Evolutionary conservation across 1,284 basidiomycete genomes (phyloP).

Genomic region (Ustilago crameri): DNA sequence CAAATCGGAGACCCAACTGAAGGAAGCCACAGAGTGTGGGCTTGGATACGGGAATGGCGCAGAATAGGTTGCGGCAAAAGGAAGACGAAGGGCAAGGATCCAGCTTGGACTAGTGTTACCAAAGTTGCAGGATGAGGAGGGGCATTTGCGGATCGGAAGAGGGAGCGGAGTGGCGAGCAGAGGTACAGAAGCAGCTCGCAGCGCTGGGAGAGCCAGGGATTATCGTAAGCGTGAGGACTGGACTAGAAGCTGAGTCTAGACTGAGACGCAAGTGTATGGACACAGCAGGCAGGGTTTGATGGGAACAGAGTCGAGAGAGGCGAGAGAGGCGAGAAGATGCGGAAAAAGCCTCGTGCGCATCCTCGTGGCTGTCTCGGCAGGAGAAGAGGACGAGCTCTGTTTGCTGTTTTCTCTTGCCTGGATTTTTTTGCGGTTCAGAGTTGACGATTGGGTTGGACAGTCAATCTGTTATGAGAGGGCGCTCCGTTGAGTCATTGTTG

Average conservation of each 20-base stretch:
- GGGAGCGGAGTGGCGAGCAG: conserved; percentile 18
- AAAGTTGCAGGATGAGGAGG: neutral
- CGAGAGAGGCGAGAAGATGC: neutral
- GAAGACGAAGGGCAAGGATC: neutral
- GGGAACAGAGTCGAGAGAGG: neutral
- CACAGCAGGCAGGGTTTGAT: neutral
- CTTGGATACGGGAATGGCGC: neutral
- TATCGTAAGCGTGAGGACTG: neutral
- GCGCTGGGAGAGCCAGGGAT: neutral
- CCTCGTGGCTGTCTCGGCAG: conserved; percentile 30
- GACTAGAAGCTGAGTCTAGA: no score
- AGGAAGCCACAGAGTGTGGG: no score
- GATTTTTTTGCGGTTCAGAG: neutral
- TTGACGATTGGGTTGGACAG: no score
- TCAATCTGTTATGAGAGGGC: no score
- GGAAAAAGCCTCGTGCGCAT: conserved; percentile 6
- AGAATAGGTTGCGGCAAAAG: no score
- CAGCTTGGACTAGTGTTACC: no score
- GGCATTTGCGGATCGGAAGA: conserved; percentile 6
- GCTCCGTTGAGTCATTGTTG: no score
- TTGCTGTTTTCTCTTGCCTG: neutral
- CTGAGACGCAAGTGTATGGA: neutral
- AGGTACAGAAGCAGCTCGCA: conserved; percentile 1
- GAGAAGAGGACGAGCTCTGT: conserved; percentile 16
- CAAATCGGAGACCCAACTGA: no score